Evolutionary conservation across 148 eudicot genomes (phyloP).

Genomic region (Heliosperma pusillum): DNA sequence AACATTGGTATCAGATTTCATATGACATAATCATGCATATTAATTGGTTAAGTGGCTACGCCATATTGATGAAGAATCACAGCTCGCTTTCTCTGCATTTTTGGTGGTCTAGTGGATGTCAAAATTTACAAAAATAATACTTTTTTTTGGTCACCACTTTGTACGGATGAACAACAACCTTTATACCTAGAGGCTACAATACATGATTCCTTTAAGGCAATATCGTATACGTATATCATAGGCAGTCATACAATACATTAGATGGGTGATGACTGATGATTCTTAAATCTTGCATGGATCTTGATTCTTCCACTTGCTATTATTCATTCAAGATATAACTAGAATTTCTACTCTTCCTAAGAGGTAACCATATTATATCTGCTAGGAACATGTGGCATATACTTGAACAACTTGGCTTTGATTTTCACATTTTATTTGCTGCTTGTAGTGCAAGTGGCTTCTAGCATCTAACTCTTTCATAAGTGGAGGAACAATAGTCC

Average conservation of each 20-base stretch:
- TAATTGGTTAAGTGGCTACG: slow-evolving; percentile 8
- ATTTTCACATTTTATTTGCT: slow-evolving; percentile 20
- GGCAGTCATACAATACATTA: slow-evolving; percentile 24
- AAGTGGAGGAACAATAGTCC: slow-evolving; percentile 36
- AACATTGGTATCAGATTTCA: slow-evolving; percentile 1
- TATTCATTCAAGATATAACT: slow-evolving; percentile 32
- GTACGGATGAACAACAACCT: slow-evolving; percentile 27
- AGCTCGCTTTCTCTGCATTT: slow-evolving; percentile 18
- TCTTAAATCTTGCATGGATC: slow-evolving; percentile 28
- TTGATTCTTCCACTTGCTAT: slow-evolving; percentile 45
- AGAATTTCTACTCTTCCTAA: slow-evolving; percentile 16
- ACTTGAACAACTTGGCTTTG: slow-evolving; percentile 29
- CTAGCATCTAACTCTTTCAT: slow-evolving; percentile 33
- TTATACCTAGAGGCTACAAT: slow-evolving; percentile 3
- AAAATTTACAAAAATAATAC: slow-evolving; percentile 7
- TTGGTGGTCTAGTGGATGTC: slow-evolving; percentile 20
- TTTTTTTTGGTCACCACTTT: slow-evolving; percentile 16
- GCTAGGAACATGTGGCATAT: slow-evolving; percentile 32
- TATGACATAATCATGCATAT: slow-evolving; percentile 23
- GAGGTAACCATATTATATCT: slow-evolving; percentile 21
- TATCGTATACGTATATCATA: slow-evolving; percentile 19
- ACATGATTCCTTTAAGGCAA: slow-evolving; percentile 20
- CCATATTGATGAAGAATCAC: slow-evolving; percentile 25
- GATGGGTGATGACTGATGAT: slow-evolving; percentile 26
- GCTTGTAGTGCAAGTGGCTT: slow-evolving; percentile 30